Evolutionary conservation across 805 yeast species (phyloP), one percentile per base, ranked within the genome.

Genomic region (Pichia rugopelliculosa): DNA sequence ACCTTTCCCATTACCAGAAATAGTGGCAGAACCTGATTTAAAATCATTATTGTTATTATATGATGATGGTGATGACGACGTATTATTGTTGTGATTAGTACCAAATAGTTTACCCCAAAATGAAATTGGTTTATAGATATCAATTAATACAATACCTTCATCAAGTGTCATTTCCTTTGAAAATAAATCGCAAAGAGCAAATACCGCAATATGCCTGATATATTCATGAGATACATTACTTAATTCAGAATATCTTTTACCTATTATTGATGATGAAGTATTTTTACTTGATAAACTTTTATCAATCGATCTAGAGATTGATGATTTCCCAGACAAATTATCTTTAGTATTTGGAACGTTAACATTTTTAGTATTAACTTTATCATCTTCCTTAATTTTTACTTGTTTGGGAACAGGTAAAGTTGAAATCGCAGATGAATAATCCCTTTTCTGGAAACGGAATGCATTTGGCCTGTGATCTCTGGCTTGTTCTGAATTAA

Each of bases 401-500:
- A 65, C 63, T 2, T 60, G 54, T 42, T 62, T 62, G 1, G 69
- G 58, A n/a, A 56, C 57, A 1, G 70, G 69, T 12, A 63, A 67
- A 62, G 57, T 71, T 59, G 60, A 71, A 52, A 50, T 71, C 53
- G 61, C 50, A 1, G 61, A 54, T 22, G 62, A 55, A 42, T 56
- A 60, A 23, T 57, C 50, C 45, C 67, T 55, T 41, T 79, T 80
- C 59, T 85, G 90, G 65, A 85, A 95, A 49, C 84, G 82, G 67
- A 84, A 90, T 0, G 96, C 96, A 64, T 89, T 89, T 2, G 97
- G 96, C 49, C 96, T 75, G 59, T 86, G 84, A 52, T 87, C 96
- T 53, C 96, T 73, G 0, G 98, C 96, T 64, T 91, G 96, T 58
- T 93, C 97, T 10, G 96, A 91, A 2, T 97, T 96, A 8, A 93